These are phyloP conservation scores for Phytopythium chamaehyphon DNA, from an alignment of 352 stramenopile species.

Conservation along the genomic window DNA sequence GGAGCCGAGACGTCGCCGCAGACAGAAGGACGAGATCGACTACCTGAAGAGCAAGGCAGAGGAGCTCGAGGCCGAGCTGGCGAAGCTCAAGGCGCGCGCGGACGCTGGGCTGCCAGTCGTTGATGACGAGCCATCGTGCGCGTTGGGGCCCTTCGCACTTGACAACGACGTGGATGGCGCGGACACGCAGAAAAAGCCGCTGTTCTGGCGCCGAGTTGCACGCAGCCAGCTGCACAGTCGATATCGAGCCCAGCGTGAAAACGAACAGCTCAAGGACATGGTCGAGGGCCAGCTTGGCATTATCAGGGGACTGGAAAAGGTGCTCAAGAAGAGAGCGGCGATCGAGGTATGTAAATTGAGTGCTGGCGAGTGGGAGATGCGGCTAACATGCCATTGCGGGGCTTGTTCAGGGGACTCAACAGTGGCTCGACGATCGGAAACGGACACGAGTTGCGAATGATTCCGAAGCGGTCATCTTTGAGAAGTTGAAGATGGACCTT, in stretches of 20 bases:
- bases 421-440: slow-evolving; percentile 16
- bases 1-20: slow-evolving; percentile 12
- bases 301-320: slow-evolving; percentile 22
- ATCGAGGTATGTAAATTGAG: slow-evolving; percentile 7
- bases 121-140: not conserved
- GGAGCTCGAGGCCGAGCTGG: slow-evolving; percentile 29
- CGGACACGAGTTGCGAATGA: slow-evolving; percentile 16
- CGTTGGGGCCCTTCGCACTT: not conserved
- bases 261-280: slow-evolving; percentile 27
- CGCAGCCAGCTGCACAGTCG: slow-evolving; percentile 26
- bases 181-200: not conserved
- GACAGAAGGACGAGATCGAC: slow-evolving; percentile 43
- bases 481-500: slow-evolving; percentile 14
- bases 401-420: slow-evolving; percentile 7
- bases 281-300: slow-evolving; percentile 24
- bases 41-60: slow-evolving; percentile 24
- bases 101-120: not conserved
- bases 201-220: slow-evolving; percentile 25
- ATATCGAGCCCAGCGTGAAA: slow-evolving; percentile 24
- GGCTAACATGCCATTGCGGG: not conserved
- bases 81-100: slow-evolving; percentile 13
- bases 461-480: slow-evolving; percentile 14
- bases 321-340: slow-evolving; percentile 22
- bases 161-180: not conserved
- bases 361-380: not conserved